Percentiles rank a stretch among this genome's conserved stretches.
These are phyloP conservation scores for Apiospora saccharicola DNA, from an alignment of 2,329 filamentous ascomycete species.

Conservation along the genomic window DNA sequence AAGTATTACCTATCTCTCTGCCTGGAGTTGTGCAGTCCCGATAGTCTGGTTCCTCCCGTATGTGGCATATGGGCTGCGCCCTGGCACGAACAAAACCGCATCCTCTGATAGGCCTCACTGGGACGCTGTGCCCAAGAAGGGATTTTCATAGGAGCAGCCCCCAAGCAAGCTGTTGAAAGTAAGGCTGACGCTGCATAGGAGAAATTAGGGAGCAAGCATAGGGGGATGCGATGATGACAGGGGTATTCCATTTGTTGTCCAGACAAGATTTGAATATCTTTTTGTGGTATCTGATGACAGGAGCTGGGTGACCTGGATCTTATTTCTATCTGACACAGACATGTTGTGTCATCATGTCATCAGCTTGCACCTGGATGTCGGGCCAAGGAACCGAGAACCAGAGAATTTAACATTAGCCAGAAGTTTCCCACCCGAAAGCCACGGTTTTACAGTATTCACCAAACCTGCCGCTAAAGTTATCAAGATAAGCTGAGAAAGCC, in stretches of 20 bases:
- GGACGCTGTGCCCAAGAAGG: background rate
- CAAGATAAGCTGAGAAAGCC: conserved; percentile 3
- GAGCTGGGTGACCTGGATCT: background rate
- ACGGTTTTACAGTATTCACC: background rate
- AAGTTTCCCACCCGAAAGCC: background rate
- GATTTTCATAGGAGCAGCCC: background rate
- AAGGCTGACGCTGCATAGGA: background rate
- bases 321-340: background rate
- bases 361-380: background rate
- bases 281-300: background rate
- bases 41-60: background rate
- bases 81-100: background rate
- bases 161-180: background rate
- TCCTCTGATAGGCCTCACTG: background rate
- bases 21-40: background rate
- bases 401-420: too few relatives aligned
- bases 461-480: background rate
- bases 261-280: background rate
- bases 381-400: background rate
- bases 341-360: background rate
- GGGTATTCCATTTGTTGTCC: background rate
- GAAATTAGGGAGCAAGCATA: background rate
- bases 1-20: background rate
- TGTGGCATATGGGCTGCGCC: background rate
- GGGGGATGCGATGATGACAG: background rate